These are phyloP conservation scores for Colletotrichum cordylinicola DNA, from an alignment of 2,329 filamentous ascomycete genomes.

Conservation along the genomic window DNA sequence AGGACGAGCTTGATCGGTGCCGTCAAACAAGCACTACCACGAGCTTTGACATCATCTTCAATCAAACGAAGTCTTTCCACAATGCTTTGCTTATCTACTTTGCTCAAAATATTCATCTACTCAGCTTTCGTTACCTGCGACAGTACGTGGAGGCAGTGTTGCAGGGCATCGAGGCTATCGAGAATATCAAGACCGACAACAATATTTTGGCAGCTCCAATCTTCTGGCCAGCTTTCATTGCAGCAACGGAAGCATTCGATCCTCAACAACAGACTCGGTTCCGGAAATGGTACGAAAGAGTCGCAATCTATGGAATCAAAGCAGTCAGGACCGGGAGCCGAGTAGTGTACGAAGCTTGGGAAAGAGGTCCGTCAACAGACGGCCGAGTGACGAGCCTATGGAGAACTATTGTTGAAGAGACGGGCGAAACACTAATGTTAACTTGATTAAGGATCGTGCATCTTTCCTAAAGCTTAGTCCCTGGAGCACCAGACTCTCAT, in stretches of 20 bases:
- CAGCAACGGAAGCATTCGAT: constrained; percentile 26
- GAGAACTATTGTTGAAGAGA: neutral
- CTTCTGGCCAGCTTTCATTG: constrained; percentile 29
- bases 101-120: constrained; percentile 22
- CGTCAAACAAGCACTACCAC: neutral
- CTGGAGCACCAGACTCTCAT: constrained; percentile 3
- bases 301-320: constrained; percentile 26
- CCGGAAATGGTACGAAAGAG: constrained; percentile 23
- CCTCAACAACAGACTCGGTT: constrained; percentile 24
- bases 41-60: constrained; percentile 15
- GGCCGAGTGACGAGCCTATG: constrained; percentile 10
- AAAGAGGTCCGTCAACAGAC: constrained; percentile 2
- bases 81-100: constrained; percentile 32
- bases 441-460: neutral
- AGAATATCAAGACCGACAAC: constrained; percentile 25
- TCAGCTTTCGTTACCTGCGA: constrained; percentile 24
- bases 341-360: constrained; percentile 27
- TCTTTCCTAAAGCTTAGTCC: neutral
- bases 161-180: constrained; percentile 25
- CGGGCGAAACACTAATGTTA: neutral
- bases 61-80: constrained; percentile 26
- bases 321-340: constrained; percentile 26
- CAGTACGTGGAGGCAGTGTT: constrained; percentile 24
- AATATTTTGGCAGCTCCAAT: constrained; percentile 25
- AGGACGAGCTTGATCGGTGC: neutral